Evolutionary conservation across 2,329 filamentous ascomycete genomes (phyloP).

Genomic region (Davidsoniella virescens): DNA sequence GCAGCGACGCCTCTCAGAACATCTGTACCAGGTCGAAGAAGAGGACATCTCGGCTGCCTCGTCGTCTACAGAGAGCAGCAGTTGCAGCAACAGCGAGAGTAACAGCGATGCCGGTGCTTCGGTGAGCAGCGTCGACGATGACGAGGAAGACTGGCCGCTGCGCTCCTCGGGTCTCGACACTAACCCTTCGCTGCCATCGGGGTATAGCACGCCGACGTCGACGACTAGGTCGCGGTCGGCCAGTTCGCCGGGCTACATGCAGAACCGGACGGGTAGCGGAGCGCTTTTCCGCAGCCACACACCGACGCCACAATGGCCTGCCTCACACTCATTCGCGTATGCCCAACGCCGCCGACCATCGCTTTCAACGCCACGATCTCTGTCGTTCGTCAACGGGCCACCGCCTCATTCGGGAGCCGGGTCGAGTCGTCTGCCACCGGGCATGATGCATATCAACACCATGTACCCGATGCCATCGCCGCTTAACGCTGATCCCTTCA

Average conservation of each 20-base stretch:
- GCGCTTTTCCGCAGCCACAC: slow-evolving; percentile 1
- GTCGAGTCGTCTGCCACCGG: no score
- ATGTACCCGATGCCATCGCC: no score
- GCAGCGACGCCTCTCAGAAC: slow-evolving; percentile 4
- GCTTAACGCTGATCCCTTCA: background rate
- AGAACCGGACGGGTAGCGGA: background rate
- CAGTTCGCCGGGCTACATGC: background rate
- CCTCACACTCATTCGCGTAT: slow-evolving; percentile 11
- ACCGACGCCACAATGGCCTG: background rate
- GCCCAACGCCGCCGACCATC: slow-evolving; percentile 8
- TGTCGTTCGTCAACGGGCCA: slow-evolving; percentile 11
- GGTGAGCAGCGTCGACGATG: no score
- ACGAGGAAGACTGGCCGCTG: no score
- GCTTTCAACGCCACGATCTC: slow-evolving; percentile 8
- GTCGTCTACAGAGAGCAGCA: background rate
- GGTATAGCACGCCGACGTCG: slow-evolving; percentile 2
- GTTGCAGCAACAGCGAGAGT: background rate
- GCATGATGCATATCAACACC: no score
- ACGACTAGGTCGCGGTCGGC: background rate
- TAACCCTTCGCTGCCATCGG: background rate
- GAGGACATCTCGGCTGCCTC: no score
- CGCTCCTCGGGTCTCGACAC: no score
- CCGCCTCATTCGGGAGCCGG: slow-evolving; percentile 1
- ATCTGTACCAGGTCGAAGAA: slow-evolving; percentile 10
- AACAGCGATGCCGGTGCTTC: background rate